Base-by-base conservation (phyloP, 257 asterid genomes). In the Craterostigma plantagineum region DNA sequence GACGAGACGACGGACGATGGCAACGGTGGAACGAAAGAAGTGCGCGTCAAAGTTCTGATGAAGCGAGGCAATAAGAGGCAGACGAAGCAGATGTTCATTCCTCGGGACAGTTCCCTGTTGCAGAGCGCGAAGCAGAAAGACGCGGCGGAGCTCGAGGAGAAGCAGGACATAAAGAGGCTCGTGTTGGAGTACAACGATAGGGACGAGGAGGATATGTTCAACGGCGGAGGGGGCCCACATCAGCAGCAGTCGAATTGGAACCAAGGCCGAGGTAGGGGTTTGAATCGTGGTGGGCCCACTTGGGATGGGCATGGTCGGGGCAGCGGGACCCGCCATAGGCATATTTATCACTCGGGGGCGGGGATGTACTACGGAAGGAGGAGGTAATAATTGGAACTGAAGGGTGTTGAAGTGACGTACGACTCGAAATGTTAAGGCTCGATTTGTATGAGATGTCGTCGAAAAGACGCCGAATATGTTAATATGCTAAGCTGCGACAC, bases 111-210 rank as follows among this genome's bases (percentile, higher is more conserved):
- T 72, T 69, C 93, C 34, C 75, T 90, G 36, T 84, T 90, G 42
- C 99, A 79, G 75, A 73, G 95, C 72, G 75, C 95, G 7, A 90
- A 83, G 61, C 92, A 90, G 68, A 75, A 77, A 56, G 99, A 83
- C 73, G 99, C 95, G 9, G 99, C 94, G 8, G 99, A 90, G 66
- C 95, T 83, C 14, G 95, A 90, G 73, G 99, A 90, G 53, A 90
- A 90, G 48, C 87, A 90, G 64, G 95, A 90, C 68, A 90, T 90
- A 56, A 90, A 90, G 58, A 65, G 95, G 60, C 73, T 75, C 27
- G 85, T 90, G 52, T 46, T 90, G 47, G 99, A 90, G 59, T 90
- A 83, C 54, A 90, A 90, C n/a, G 94, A 90, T 37, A 67, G 99
- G 55, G 99, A 90, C 62, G 99, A 90, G 64, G 99, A 90, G 75